Evolutionary conservation across 2,329 filamentous ascomycete species (phyloP).

Genomic region (Trichoderma guizhouense): DNA sequence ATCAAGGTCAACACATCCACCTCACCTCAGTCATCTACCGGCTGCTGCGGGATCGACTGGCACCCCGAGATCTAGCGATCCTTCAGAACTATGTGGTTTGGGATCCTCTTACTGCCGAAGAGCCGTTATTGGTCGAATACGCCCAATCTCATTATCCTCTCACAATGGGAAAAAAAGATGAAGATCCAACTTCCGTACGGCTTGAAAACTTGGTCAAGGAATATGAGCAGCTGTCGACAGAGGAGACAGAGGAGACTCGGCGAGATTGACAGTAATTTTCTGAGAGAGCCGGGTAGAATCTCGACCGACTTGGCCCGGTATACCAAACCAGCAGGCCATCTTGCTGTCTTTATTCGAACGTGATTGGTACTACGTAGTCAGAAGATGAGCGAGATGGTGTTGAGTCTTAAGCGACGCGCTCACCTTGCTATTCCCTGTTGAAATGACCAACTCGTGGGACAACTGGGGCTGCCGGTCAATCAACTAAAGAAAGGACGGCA

Average conservation of each 20-base stretch:
- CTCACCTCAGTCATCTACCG: conserved; percentile 3
- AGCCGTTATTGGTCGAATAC: background rate
- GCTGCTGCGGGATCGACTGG: conserved; percentile 1
- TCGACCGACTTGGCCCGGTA: background rate
- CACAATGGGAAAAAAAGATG: background rate
- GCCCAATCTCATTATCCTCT: conserved; percentile 9
- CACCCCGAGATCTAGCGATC: background rate
- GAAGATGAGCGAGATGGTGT: background rate
- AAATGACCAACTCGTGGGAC: background rate
- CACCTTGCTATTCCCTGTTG: background rate
- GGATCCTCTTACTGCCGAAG: background rate
- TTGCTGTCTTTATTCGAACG: background rate
- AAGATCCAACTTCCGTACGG: background rate
- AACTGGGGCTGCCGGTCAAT: background rate
- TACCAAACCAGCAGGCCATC: background rate
- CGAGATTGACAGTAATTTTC: background rate
- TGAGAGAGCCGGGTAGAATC: background rate
- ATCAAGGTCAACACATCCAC: conserved; percentile 14
- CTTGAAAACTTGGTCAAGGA: conserved; percentile 3
- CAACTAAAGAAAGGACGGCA: background rate
- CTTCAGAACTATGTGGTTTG: background rate
- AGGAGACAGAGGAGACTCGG: background rate
- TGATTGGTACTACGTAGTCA: background rate
- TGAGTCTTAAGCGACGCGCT: background rate
- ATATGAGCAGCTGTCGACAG: background rate